Percentiles rank a stretch among this genome's conserved stretches.
Evolutionary conservation across 129 eudicot species (phyloP).

Genomic region (Flaveria linearis): DNA sequence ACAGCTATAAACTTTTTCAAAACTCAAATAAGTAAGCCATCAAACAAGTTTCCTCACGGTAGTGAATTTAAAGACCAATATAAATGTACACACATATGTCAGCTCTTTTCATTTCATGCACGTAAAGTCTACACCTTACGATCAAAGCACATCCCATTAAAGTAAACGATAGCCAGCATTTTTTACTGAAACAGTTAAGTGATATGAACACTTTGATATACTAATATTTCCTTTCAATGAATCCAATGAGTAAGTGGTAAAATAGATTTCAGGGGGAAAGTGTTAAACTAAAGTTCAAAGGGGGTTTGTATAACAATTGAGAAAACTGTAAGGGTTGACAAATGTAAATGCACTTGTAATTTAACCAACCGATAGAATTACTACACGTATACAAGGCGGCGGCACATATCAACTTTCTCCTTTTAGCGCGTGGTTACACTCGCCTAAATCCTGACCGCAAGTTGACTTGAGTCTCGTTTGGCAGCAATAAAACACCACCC

Average conservation of each 20-base stretch:
- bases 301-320: not conserved
- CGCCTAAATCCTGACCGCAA: constrained; percentile 26
- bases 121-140: too few species aligned
- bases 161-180: too few species aligned
- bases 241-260: not conserved
- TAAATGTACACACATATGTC: too few species aligned
- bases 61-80: too few species aligned
- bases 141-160: too few species aligned
- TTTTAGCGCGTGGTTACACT: constrained; percentile 26
- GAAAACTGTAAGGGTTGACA: constrained; percentile 8
- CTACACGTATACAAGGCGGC: constrained; percentile 40
- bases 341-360: constrained; percentile 1
- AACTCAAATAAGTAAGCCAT: too few species aligned
- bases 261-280: not conserved
- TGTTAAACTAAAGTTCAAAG: not conserved
- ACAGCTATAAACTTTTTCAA: too few species aligned
- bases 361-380: constrained; percentile 24
- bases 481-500: constrained; percentile 2
- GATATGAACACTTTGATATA: not conserved
- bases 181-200: too few species aligned
- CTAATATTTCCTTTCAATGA: too few species aligned
- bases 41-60: too few species aligned
- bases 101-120: too few species aligned
- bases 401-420: constrained; percentile 17
- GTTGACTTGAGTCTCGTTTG: constrained; percentile 25